Evolutionary conservation across 306 rosid species (phyloP).

Genomic region (Herpetospermum pedunculosum): DNA sequence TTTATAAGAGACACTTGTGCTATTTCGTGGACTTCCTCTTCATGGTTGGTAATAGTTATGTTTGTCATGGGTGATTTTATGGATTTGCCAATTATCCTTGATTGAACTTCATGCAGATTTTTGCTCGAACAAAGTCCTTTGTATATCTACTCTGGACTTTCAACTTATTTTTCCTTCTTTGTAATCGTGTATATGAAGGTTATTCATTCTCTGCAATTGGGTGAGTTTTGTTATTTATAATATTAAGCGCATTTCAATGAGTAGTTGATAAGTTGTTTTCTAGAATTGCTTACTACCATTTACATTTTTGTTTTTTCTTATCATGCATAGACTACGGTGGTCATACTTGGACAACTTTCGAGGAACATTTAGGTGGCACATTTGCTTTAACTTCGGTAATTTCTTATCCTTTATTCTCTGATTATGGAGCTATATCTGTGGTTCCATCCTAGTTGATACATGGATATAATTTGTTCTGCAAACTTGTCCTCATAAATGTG

Average conservation of each 20-base stretch:
- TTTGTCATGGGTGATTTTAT: background rate
- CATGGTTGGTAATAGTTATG: background rate
- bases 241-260: slow-evolving; percentile 2
- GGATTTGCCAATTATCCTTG: slow-evolving; percentile 13
- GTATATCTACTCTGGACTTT: slow-evolving; percentile 59
- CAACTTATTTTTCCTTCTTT: slow-evolving; percentile 74
- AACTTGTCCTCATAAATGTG: background rate
- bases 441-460: background rate
- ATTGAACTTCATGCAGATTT: slow-evolving; percentile 38
- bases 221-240: slow-evolving; percentile 42
- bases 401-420: background rate
- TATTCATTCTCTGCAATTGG: slow-evolving; percentile 70
- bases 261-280: slow-evolving; percentile 4
- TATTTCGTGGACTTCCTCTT: background rate
- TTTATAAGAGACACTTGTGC: background rate
- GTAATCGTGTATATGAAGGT: slow-evolving; percentile 84
- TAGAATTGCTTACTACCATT: background rate
- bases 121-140: slow-evolving; percentile 58
- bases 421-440: slow-evolving; percentile 6
- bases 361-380: slow-evolving; percentile 95
- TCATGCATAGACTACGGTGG: slow-evolving; percentile 48
- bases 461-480: background rate
- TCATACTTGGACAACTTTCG: slow-evolving; percentile 62
- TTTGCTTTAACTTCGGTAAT: slow-evolving; percentile 91
- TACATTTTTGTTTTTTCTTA: slow-evolving; percentile 10